phyloP scores from a whole-genome alignment of 768 basidiomycete species.

The Serpula lacrymans region DNA sequence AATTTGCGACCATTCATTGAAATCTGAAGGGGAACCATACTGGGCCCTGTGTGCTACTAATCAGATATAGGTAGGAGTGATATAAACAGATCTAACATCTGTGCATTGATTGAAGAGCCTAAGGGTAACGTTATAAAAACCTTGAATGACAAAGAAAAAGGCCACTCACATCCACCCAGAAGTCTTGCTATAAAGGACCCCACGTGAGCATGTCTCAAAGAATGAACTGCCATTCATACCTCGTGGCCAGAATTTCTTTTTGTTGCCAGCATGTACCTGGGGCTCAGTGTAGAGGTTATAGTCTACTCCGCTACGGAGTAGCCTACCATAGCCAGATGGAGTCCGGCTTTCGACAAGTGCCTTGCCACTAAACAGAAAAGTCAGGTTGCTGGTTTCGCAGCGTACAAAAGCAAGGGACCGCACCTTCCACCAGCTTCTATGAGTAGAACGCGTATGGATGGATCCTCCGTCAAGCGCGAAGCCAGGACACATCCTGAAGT shows the following conservation, averaged over 20 bases:
- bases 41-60: slow-evolving; percentile 36
- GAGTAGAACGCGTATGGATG: slow-evolving; percentile 48
- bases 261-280: slow-evolving; percentile 45
- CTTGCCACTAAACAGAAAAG: slow-evolving; percentile 36
- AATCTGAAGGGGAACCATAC: slow-evolving; percentile 64
- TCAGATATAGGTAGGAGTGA: slow-evolving; percentile 7
- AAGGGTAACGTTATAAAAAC: background rate
- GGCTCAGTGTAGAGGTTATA: slow-evolving; percentile 57
- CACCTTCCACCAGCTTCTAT: slow-evolving; percentile 64
- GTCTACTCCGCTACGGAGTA: slow-evolving; percentile 47
- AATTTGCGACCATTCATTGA: slow-evolving; percentile 59
- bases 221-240: slow-evolving; percentile 44
- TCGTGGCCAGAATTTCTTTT: slow-evolving; percentile 60
- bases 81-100: too few species aligned
- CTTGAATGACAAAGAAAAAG: background rate
- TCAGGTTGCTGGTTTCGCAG: background rate
- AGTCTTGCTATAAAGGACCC: slow-evolving; percentile 45
- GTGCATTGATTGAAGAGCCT: slow-evolving; percentile 67
- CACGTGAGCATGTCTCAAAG: background rate
- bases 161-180: slow-evolving; percentile 65
- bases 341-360: slow-evolving; percentile 38
- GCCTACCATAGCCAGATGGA: slow-evolving; percentile 38
- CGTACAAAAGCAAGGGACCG: background rate
- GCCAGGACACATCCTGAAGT: slow-evolving; percentile 64
- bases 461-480: slow-evolving; percentile 54